phyloP scores from a whole-genome alignment of 768 basidiomycete genomes.

The Boletus pseudo-olivaceus region DNA sequence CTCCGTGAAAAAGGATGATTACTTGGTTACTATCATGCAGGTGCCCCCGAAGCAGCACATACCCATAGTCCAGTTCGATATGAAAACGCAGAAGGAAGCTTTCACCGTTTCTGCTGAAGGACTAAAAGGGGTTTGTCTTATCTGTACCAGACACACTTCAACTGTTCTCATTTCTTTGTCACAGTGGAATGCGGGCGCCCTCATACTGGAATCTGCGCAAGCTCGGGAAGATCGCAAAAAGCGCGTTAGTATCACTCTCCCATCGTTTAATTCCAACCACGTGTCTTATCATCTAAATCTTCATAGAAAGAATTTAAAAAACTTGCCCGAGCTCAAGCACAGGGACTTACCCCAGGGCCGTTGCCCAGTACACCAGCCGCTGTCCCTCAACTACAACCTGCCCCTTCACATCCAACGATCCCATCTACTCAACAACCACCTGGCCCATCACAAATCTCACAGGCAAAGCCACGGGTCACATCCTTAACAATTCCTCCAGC shows the following conservation, averaged over 20 bases:
- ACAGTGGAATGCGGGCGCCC: conserved; percentile 64
- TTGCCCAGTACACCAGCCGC: conserved; percentile 22
- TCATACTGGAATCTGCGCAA: conserved; percentile 67
- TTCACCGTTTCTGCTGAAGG: conserved; percentile 72
- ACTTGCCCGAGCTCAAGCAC: conserved; percentile 54
- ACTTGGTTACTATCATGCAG: conserved; percentile 60
- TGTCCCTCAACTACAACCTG: conserved; percentile 35
- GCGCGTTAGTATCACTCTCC: conserved; percentile 47
- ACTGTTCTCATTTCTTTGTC: conserved; percentile 10
- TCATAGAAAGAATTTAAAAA: conserved; percentile 70
- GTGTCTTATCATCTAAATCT: conserved; percentile 9
- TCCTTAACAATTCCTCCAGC: conserved; percentile 32
- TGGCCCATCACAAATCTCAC: conserved; percentile 9
- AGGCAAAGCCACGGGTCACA: conserved; percentile 29
- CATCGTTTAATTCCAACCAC: conserved; percentile 4
- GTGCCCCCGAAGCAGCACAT: conserved; percentile 69
- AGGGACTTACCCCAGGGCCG: conserved; percentile 22
- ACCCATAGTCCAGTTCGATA: conserved; percentile 59
- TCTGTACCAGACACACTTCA: conserved; percentile 5
- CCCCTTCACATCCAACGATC: conserved; percentile 23
- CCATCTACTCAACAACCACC: conserved; percentile 25
- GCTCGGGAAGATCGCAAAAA: conserved; percentile 75
- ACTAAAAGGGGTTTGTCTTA: conserved; percentile 60
- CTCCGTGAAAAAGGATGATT: conserved; percentile 77
- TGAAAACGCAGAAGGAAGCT: conserved; percentile 64